A percentile compares a stretch with the other conserved stretches of the same genome.
Conservation (phyloP, 768 basidiomycete species). For the Candolleomyces eurysporus region DNA sequence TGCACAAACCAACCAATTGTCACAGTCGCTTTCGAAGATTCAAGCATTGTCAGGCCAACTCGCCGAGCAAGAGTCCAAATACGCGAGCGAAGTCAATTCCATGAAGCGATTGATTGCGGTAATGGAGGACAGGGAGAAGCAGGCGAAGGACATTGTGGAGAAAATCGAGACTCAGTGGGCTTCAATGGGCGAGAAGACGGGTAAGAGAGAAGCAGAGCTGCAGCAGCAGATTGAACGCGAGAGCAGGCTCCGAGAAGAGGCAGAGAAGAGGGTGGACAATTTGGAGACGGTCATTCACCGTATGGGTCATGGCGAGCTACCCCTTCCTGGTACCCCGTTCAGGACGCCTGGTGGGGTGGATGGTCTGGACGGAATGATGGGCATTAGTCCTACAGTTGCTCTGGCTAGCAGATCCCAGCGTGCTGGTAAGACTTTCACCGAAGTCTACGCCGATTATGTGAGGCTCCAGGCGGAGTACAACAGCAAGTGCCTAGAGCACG, state of each 20-base stretch:
- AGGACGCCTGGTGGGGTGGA: conserved; percentile 27
- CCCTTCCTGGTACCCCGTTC: conserved; percentile 53
- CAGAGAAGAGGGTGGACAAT: conserved; percentile 70
- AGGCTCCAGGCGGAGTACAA: conserved; percentile 80
- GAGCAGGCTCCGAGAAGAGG: conserved; percentile 61
- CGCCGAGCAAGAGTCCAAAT: conserved; percentile 83
- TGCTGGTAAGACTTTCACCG: conserved; percentile 87
- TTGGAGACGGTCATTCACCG: conserved; percentile 70
- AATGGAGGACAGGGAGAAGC: conserved; percentile 86
- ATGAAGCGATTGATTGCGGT: conserved; percentile 74
- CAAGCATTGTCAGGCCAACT: conserved; percentile 75
- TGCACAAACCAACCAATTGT: conserved; percentile 71
- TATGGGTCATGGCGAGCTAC: conserved; percentile 72
- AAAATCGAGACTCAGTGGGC: conserved; percentile 83
- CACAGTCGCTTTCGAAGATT: conserved; percentile 71
- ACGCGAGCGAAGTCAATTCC: conserved; percentile 71
- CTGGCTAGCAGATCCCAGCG: conserved; percentile 81
- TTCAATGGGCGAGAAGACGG: conserved; percentile 64
- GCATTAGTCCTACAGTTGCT: conserved; percentile 84
- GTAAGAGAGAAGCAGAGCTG: conserved; percentile 62
- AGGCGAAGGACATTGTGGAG: conserved; percentile 80
- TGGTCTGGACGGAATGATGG: conserved; percentile 56
- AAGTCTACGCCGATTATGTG: conserved; percentile 90
- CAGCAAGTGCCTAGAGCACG: conserved; percentile 77
- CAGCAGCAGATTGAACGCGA: conserved; percentile 74